These are phyloP conservation scores for Tubosaeta sp. DNA, from an alignment of 768 basidiomycete species.

Conservation along the genomic window DNA sequence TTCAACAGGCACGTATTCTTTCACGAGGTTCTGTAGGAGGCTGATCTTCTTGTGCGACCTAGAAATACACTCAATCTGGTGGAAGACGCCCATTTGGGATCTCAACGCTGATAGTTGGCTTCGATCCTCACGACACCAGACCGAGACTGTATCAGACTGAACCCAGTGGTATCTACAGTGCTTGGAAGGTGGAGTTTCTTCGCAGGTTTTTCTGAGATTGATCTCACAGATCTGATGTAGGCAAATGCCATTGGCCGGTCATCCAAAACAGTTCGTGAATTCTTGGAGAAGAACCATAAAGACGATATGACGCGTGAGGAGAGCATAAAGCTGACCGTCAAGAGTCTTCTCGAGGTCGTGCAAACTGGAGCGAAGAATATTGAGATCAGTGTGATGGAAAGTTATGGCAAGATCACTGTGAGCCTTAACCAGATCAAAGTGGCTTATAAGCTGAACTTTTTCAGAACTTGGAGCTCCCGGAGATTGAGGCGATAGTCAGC, in stretches of 20 bases:
- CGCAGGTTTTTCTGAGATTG: background rate
- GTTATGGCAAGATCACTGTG: slow-evolving; percentile 90
- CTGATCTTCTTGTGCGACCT: background rate
- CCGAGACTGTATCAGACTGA: slow-evolving; percentile 96
- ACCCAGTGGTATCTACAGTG: slow-evolving; percentile 95
- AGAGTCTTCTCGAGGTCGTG: slow-evolving; percentile 94
- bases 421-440: slow-evolving; percentile 14
- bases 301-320: slow-evolving; percentile 87
- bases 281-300: slow-evolving; percentile 96
- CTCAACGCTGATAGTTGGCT: slow-evolving; percentile 93
- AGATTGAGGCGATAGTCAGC: slow-evolving; percentile 89
- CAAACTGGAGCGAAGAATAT: slow-evolving; percentile 99
- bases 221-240: slow-evolving; percentile 35
- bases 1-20: slow-evolving; percentile 75
- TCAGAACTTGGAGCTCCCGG: slow-evolving; percentile 78
- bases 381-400: slow-evolving; percentile 96
- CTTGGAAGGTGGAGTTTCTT: slow-evolving; percentile 80
- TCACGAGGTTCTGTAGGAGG: background rate
- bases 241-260: slow-evolving; percentile 98
- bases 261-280: slow-evolving; percentile 97
- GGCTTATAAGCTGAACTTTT: background rate
- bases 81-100: slow-evolving; percentile 98
- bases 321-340: slow-evolving; percentile 91
- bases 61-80: slow-evolving; percentile 98
- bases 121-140: slow-evolving; percentile 85